Evolutionary conservation across 2,329 filamentous ascomycete genomes (phyloP).

Genomic region (Sporothrix schenckii): DNA sequence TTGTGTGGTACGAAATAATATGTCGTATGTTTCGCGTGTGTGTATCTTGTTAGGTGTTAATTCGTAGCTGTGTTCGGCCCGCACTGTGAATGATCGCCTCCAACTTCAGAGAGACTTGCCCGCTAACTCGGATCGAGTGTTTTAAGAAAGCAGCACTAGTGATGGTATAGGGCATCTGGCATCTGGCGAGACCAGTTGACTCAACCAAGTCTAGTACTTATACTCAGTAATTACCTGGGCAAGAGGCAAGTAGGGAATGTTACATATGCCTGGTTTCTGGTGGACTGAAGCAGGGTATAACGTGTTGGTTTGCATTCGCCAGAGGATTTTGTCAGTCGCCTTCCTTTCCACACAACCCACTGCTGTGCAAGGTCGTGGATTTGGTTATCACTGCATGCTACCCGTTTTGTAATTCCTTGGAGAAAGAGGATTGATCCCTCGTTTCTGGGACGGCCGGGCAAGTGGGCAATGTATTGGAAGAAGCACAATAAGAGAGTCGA

Average conservation of each 20-base stretch:
- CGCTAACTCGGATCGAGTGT: slow-evolving; percentile 4
- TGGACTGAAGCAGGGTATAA: neutral
- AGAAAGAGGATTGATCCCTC: slow-evolving; percentile 6
- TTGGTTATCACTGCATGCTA: slow-evolving; percentile 13
- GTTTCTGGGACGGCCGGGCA: slow-evolving; percentile 13
- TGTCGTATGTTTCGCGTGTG: too few species aligned
- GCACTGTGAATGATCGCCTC: too few species aligned
- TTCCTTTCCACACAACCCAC: neutral
- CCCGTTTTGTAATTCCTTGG: slow-evolving; percentile 1
- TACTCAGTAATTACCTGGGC: neutral
- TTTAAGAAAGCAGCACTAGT: slow-evolving; percentile 15
- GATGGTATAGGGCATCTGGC: neutral
- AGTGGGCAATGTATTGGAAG: neutral
- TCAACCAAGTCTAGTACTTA: neutral
- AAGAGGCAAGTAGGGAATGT: neutral
- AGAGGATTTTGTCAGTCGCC: slow-evolving; percentile 21
- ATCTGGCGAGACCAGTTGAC: slow-evolving; percentile 7
- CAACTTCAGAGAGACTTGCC: neutral
- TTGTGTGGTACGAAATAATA: too few species aligned
- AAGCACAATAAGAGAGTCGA: too few species aligned
- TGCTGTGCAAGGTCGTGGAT: neutral
- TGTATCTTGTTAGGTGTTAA: too few species aligned
- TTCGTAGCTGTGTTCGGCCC: too few species aligned
- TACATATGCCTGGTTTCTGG: neutral
- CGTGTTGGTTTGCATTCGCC: neutral